phyloP scores from a whole-genome alignment of 2,329 filamentous ascomycete species.

The Fusarium citri region DNA sequence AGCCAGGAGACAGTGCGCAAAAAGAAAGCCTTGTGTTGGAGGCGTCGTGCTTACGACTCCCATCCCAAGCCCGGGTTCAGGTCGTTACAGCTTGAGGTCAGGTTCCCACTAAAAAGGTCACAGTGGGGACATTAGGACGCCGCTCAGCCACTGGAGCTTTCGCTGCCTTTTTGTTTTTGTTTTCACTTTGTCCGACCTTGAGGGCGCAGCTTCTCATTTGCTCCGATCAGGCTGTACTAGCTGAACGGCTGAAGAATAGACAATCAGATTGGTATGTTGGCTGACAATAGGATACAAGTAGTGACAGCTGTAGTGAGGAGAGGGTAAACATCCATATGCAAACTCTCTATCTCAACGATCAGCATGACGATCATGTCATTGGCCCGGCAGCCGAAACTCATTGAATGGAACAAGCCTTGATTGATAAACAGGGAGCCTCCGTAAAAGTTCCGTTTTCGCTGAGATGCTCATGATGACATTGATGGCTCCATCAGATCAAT shows the following conservation, averaged over 20 bases:
- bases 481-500: slow-evolving; percentile 1
- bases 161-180: slow-evolving; percentile 9
- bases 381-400: slow-evolving; percentile 30
- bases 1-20: slow-evolving; percentile 22
- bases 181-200: slow-evolving; percentile 23
- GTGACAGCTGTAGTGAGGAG: not conserved
- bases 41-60: slow-evolving; percentile 41
- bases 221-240: slow-evolving; percentile 18
- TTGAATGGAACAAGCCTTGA: slow-evolving; percentile 24
- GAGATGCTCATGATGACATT: slow-evolving; percentile 23
- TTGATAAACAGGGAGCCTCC: slow-evolving; percentile 15
- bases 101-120: slow-evolving; percentile 34
- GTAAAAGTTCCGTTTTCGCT: slow-evolving; percentile 16
- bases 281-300: not conserved
- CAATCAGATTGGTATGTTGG: slow-evolving; percentile 5
- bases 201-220: slow-evolving; percentile 38
- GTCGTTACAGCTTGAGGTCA: slow-evolving; percentile 36
- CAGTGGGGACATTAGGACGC: slow-evolving; percentile 10
- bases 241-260: slow-evolving; percentile 19
- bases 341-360: slow-evolving; percentile 31
- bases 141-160: slow-evolving; percentile 32
- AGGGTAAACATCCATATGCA: not conserved
- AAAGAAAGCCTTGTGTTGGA: slow-evolving; percentile 33
- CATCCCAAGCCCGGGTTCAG: slow-evolving; percentile 19
- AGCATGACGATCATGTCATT: slow-evolving; percentile 38